A percentile compares a stretch with the other conserved stretches of the same genome.
These are phyloP conservation scores for Chara braunii DNA, from an alignment of 139 green algal genomes.

Conservation along the genomic window DNA sequence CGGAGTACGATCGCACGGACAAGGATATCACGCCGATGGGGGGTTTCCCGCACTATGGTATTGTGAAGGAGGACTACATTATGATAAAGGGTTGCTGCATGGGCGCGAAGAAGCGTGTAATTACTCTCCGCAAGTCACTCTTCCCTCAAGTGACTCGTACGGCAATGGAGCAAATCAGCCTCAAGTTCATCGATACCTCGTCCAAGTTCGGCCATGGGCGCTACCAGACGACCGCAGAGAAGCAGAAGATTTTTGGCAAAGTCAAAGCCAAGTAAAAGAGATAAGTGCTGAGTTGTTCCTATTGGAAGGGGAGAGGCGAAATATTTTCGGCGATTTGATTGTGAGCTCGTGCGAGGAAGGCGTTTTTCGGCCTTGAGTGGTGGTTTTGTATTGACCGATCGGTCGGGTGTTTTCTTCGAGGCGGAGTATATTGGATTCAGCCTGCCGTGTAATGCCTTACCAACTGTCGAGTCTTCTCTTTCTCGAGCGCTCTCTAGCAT, in stretches of 20 bases:
- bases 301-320: too few species aligned
- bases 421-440: too few species aligned
- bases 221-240: constrained; percentile 97
- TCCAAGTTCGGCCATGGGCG: constrained; percentile 95
- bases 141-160: constrained; percentile 67
- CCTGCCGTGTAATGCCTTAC: too few species aligned
- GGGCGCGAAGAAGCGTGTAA: constrained; percentile 88
- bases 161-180: constrained; percentile 85
- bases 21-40: constrained; percentile 99
- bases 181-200: constrained; percentile 96
- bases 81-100: constrained; percentile 90
- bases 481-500: too few species aligned
- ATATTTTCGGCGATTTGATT: too few species aligned
- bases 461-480: too few species aligned
- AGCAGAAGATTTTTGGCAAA: constrained; percentile 59
- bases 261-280: constrained; percentile 47
- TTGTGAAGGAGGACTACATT: constrained; percentile 88
- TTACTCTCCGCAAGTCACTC: constrained; percentile 87
- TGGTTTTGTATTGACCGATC: too few species aligned
- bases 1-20: constrained; percentile 85
- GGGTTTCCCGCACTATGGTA: constrained; percentile 95
- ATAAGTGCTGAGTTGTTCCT: too few species aligned
- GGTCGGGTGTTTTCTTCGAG: too few species aligned
- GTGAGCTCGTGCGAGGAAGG: too few species aligned
- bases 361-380: too few species aligned